Conservation (phyloP, 1,139 yeast genomes). For the Suhomyces choctaworum region DNA sequence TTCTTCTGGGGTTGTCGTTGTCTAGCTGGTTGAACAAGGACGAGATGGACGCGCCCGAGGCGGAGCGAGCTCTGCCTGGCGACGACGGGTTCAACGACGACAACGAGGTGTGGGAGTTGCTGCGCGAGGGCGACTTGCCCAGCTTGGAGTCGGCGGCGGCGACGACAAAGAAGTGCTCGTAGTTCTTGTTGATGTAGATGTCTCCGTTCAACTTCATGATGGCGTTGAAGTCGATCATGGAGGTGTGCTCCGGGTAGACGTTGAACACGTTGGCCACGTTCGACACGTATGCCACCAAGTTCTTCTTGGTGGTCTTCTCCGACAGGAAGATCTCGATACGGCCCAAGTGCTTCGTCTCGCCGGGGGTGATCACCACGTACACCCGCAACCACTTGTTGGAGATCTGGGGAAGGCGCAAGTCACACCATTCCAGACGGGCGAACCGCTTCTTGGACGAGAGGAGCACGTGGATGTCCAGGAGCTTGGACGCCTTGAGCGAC, state of each 20-base stretch:
- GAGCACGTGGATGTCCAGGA: conserved; percentile 55
- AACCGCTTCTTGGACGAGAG: conserved; percentile 48
- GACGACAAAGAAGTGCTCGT: conserved; percentile 28
- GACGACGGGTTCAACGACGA: conserved; percentile 9
- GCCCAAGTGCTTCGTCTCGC: conserved; percentile 40
- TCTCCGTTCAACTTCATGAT: conserved; percentile 54
- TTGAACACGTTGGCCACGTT: conserved; percentile 45
- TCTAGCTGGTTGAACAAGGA: conserved; percentile 20
- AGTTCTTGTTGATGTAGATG: conserved; percentile 45
- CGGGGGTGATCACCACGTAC: conserved; percentile 46
- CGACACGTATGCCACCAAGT: conserved; percentile 47
- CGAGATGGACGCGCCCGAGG: conserved; percentile 15
- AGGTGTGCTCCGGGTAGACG: conserved; percentile 56
- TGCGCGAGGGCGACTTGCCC: conserved; percentile 10
- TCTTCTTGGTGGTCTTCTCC: conserved; percentile 44
- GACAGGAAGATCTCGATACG: conserved; percentile 51
- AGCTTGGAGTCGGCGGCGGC: conserved; percentile 1
- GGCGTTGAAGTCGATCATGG: conserved; percentile 54
- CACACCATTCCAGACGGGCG: conserved; percentile 55
- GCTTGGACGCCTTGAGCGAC: conserved; percentile 53
- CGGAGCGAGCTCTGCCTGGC: conserved; percentile 8
- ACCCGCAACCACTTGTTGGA: conserved; percentile 57
- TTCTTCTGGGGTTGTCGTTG: conserved; percentile 11
- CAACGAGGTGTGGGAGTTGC: conserved; percentile 14
- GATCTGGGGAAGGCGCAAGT: conserved; percentile 55